A percentile compares a stretch with the other conserved stretches of the same genome.
These are phyloP conservation scores for Backusella morwellensis DNA, from an alignment of 192 early-diverging fungal species.

Conservation along the genomic window DNA sequence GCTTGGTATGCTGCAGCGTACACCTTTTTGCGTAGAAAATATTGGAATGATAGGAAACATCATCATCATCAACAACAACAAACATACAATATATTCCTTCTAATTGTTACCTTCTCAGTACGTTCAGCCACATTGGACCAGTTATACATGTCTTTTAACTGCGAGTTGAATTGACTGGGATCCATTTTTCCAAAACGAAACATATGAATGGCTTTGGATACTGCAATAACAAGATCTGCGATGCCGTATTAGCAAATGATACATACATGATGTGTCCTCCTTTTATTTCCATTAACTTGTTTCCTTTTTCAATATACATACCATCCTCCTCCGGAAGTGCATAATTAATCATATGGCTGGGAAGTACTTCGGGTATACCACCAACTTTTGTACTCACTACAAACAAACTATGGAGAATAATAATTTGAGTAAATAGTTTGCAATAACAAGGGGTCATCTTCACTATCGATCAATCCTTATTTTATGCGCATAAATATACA, in stretches of 20 bases:
- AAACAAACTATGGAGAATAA: slow-evolving; percentile 52
- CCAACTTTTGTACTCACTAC: slow-evolving; percentile 97
- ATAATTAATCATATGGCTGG: slow-evolving; percentile 90
- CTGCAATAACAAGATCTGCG: slow-evolving; percentile 68
- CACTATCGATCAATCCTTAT: no score
- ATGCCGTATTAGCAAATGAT: neutral
- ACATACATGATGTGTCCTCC: neutral
- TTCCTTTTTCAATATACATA: slow-evolving; percentile 26
- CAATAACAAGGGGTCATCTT: neutral
- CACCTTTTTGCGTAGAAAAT: slow-evolving; percentile 41
- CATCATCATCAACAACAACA: neutral
- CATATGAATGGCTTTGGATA: slow-evolving; percentile 69
- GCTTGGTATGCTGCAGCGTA: slow-evolving; percentile 72
- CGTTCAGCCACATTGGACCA: slow-evolving; percentile 95
- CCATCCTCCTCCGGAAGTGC: slow-evolving; percentile 83
- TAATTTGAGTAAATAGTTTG: neutral
- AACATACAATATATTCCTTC: neutral
- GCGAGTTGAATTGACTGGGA: slow-evolving; percentile 71
- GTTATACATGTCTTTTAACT: slow-evolving; percentile 92
- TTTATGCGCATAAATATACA: neutral
- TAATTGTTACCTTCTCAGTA: slow-evolving; percentile 67
- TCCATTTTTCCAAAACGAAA: slow-evolving; percentile 63
- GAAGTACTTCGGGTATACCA: slow-evolving; percentile 95
- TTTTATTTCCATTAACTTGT: no score
- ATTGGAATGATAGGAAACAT: neutral